A percentile compares a stretch with the other conserved stretches of the same genome.
These are phyloP conservation scores for Drechslerella dactyloides DNA, from an alignment of 2,329 filamentous ascomycete genomes.

Conservation along the genomic window DNA sequence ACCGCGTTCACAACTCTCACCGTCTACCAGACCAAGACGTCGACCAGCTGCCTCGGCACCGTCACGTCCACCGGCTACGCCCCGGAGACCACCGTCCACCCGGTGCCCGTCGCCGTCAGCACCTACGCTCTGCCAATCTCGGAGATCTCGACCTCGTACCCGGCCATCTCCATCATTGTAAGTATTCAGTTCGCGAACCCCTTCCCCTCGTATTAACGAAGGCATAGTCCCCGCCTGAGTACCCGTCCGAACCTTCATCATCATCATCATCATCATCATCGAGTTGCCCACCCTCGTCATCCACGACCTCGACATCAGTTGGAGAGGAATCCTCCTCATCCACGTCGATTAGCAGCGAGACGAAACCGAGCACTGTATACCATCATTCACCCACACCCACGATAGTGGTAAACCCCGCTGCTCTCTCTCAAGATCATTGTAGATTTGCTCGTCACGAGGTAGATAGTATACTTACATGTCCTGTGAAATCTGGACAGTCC, in stretches of 20 bases:
- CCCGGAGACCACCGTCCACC: constrained; percentile 16
- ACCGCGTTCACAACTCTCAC: constrained; percentile 45
- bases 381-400: constrained; percentile 32
- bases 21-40: constrained; percentile 38
- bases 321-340: constrained; percentile 35
- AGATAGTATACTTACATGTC: constrained; percentile 42
- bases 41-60: constrained; percentile 34
- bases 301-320: constrained; percentile 46
- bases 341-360: constrained; percentile 27
- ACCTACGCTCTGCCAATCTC: constrained; percentile 33
- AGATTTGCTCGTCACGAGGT: constrained; percentile 22
- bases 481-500: constrained; percentile 35
- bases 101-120: constrained; percentile 36
- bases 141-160: constrained; percentile 41
- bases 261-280: constrained; percentile 16
- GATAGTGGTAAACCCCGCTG: constrained; percentile 41
- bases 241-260: constrained; percentile 2
- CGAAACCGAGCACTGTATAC: constrained; percentile 38
- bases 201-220: constrained; percentile 48
- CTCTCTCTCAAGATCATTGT: constrained; percentile 20
- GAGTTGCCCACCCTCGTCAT: neutral
- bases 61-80: constrained; percentile 42
- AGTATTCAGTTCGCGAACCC: constrained; percentile 20
- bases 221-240: constrained; percentile 35
- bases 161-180: constrained; percentile 30